Evolutionary conservation across 345 rosid species (phyloP), one percentile per base, ranked within the genome.

Genomic region (Stellera chamaejasme): DNA sequence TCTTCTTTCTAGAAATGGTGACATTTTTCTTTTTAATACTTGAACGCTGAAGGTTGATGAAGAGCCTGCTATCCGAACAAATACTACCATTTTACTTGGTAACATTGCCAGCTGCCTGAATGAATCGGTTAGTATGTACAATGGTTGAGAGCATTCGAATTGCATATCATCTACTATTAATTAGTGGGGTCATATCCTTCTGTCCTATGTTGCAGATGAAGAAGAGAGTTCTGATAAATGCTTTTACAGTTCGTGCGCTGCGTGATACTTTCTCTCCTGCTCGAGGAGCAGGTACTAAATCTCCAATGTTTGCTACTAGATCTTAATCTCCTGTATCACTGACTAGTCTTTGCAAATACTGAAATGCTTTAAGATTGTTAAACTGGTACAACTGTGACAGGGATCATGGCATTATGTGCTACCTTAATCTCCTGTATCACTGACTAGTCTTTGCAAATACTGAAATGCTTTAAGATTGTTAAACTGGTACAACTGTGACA

Each of bases 201-300:
- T 49, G 59, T 36, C 55, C 45, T 57, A 56, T 59, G 54, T 55
- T 70, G 70, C 79, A 89, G 99, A 89, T 90, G 6, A 85, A 97
- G 81, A 93, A 89, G 68, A 79, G 99, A 76, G 97, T 93, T 58
- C 66, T 93, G 76, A 89, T 93, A 48, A 93, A 93, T 79, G 99
- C 99, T 59, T 93, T 93, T 76, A 89, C 97, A 32, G 99, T 86
- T 52, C 99, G 99, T 77, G 99, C 99, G 48, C 54, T 93, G 72
- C 89, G 95, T 48, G 99, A 93, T 77, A 78, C 92, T 45, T 93
- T 93, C 71, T 77, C 99, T 71, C 95, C 92, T 75, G 99, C 99
- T 63, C 84, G 99, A 67, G 99, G 90, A 71, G 99, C 99, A 77
- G 99, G 99, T 93, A 85, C 58, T 58, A 59, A 44, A 62, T 52